A percentile compares a stretch with the other conserved stretches of the same genome.
Conservation (phyloP, 1,139 yeast genomes). For the Taphrina sp. region DNA sequence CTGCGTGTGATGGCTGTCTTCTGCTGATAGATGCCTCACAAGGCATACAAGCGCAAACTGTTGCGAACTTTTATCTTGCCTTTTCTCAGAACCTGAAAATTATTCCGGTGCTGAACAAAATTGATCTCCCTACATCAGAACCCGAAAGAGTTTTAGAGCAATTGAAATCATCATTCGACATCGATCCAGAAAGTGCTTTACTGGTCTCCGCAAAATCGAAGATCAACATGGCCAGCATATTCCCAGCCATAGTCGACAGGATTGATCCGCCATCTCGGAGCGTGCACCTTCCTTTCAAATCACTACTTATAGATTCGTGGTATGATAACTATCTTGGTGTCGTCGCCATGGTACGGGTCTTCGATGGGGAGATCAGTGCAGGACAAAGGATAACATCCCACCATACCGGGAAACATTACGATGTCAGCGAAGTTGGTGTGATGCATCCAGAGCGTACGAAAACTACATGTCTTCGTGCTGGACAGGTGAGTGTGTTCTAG, state of each 20-base stretch:
- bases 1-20: conserved; percentile 94
- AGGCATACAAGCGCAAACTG: conserved; percentile 97
- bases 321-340: conserved; percentile 92
- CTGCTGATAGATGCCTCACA: conserved; percentile 90
- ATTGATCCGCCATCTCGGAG: conserved; percentile 73
- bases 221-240: conserved; percentile 64
- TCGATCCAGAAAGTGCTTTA: conserved; percentile 70
- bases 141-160: conserved; percentile 78
- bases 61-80: conserved; percentile 89
- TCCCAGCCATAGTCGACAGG: conserved; percentile 75
- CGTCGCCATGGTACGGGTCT: conserved; percentile 78
- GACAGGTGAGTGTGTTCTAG: conserved; percentile 51
- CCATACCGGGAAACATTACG: conserved; percentile 72
- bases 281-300: conserved; percentile 59
- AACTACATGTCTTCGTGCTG: conserved; percentile 65
- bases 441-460: conserved; percentile 84
- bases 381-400: conserved; percentile 78
- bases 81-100: conserved; percentile 77
- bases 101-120: conserved; percentile 87
- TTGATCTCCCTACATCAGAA: conserved; percentile 86
- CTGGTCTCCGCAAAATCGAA: conserved; percentile 94
- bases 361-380: conserved; percentile 71
- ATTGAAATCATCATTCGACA: conserved; percentile 77
- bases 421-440: conserved; percentile 87
- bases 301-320: conserved; percentile 92